These are phyloP conservation scores for Tirmania nivea DNA, from an alignment of 495 filamentous ascomycete genomes.

Conservation along the genomic window DNA sequence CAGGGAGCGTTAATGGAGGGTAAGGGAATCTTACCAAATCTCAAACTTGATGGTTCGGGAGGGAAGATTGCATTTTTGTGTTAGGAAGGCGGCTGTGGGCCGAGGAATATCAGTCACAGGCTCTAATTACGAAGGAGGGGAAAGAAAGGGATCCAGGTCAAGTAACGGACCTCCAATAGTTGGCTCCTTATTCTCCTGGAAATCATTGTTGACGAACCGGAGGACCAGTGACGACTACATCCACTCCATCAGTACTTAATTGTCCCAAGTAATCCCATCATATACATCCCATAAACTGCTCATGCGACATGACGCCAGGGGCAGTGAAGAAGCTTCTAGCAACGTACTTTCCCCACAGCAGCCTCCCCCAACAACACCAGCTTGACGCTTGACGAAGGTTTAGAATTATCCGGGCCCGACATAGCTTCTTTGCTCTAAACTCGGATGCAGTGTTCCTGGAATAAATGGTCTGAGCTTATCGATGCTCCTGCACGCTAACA, in stretches of 20 bases:
- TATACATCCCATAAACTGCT: neutral
- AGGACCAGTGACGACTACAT: constrained; percentile 82
- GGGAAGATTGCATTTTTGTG: constrained; percentile 92
- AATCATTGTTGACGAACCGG: constrained; percentile 98
- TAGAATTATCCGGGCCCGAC: constrained; percentile 35
- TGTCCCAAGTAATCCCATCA: neutral
- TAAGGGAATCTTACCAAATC: constrained; percentile 41
- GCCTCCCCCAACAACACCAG: constrained; percentile 92
- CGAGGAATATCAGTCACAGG: no score
- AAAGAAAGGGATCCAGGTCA: constrained; percentile 1
- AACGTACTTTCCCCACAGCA: constrained; percentile 82
- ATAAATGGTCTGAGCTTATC: no score
- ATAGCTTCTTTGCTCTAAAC: neutral
- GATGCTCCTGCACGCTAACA: no score
- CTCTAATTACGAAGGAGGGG: neutral
- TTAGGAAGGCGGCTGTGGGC: constrained; percentile 72
- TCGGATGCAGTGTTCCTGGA: no score
- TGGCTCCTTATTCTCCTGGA: constrained; percentile 98
- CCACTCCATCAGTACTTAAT: constrained; percentile 2
- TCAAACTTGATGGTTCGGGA: constrained; percentile 97
- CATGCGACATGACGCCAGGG: neutral
- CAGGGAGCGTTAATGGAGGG: neutral
- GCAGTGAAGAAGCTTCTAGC: neutral
- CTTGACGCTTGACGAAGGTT: constrained; percentile 98
- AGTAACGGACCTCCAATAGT: constrained; percentile 75